Evolutionary conservation across 768 basidiomycete genomes (phyloP).

Genomic region (Tremella mesenterica): DNA sequence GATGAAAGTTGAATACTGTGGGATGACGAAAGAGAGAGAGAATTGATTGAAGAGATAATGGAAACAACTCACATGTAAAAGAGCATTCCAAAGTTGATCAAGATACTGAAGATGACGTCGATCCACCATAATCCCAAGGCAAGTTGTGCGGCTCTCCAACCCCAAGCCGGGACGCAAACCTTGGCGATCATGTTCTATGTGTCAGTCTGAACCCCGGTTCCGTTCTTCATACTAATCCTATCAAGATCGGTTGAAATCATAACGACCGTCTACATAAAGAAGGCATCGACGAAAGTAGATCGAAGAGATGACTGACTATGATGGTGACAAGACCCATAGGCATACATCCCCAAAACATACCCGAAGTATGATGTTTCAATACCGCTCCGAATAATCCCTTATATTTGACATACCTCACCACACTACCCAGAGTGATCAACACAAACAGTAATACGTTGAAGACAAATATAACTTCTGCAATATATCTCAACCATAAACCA

Average conservation of each 20-base stretch:
- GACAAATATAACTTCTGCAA: constrained; percentile 35
- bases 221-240: too few relatives aligned
- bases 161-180: constrained; percentile 34
- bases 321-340: constrained; percentile 44
- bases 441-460: constrained; percentile 37
- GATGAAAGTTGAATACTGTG: constrained; percentile 60
- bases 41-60: neutral
- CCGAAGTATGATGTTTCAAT: constrained; percentile 24
- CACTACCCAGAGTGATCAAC: constrained; percentile 10
- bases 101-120: constrained; percentile 52
- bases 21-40: constrained; percentile 50
- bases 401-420: constrained; percentile 37
- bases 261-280: constrained; percentile 3
- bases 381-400: constrained; percentile 25
- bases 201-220: neutral
- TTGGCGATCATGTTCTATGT: constrained; percentile 39
- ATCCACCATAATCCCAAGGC: constrained; percentile 64
- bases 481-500: constrained; percentile 27
- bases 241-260: too few relatives aligned
- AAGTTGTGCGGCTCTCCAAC: constrained; percentile 21
- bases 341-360: constrained; percentile 38
- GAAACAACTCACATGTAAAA: constrained; percentile 56
- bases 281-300: neutral
- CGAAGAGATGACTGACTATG: constrained; percentile 17
- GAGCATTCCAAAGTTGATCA: constrained; percentile 57